Percentiles rank a stretch among this genome's conserved stretches.
Evolutionary conservation across 257 asterid species (phyloP).

Genomic region (Plantago major): DNA sequence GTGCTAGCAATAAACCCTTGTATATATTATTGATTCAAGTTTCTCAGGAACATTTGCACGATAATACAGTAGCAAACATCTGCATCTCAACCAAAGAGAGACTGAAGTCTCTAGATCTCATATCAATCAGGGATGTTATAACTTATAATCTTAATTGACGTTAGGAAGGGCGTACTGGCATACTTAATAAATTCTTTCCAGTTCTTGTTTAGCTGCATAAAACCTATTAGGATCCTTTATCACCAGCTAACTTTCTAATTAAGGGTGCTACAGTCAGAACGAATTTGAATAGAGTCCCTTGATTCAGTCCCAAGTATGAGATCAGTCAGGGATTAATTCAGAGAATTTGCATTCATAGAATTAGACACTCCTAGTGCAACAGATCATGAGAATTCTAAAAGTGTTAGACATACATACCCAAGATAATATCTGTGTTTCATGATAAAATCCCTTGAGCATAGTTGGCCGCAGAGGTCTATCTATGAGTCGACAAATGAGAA

Average conservation of each 20-base stretch:
- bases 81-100: conserved; percentile 14
- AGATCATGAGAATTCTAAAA: conserved; percentile 14
- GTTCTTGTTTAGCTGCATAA: too few species aligned
- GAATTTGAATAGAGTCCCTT: too few species aligned
- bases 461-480: conserved; percentile 98
- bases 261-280: too few species aligned
- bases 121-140: conserved; percentile 5
- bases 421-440: conserved; percentile 91
- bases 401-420: conserved; percentile 54
- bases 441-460: conserved; percentile 89
- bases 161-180: too few species aligned
- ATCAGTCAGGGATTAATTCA: too few species aligned
- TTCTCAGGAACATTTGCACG: background rate
- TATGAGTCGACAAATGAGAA: conserved; percentile 90
- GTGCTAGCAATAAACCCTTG: too few species aligned
- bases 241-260: too few species aligned
- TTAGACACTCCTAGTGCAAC: too few species aligned
- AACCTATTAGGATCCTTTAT: too few species aligned
- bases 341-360: too few species aligned
- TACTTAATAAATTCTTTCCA: too few species aligned
- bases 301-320: too few species aligned
- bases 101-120: conserved; percentile 3
- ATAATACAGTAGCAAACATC: conserved; percentile 13
- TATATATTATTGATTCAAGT: conserved; percentile 8
- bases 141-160: background rate